phyloP scores from a whole-genome alignment of 768 basidiomycete genomes.

The Floccularia luteovirens region DNA sequence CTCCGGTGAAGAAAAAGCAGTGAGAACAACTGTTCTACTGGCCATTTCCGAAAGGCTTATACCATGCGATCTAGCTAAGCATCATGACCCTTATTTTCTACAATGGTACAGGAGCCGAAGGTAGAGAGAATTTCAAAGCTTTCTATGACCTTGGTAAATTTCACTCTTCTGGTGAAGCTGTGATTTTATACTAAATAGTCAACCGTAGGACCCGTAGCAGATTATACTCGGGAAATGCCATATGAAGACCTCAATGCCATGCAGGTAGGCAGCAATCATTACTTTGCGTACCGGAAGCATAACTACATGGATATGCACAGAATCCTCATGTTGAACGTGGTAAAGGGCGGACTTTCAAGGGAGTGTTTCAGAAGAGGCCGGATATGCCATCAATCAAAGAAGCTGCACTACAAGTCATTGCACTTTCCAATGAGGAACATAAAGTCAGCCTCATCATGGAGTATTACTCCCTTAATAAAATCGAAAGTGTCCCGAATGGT shows the following conservation, averaged over 20 bases:
- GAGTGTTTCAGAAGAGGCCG: too few relatives aligned
- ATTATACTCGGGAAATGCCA: conserved; percentile 23
- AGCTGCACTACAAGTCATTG: too few relatives aligned
- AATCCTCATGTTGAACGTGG: too few relatives aligned
- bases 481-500: conserved; percentile 14
- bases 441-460: conserved; percentile 19
- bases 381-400: too few relatives aligned
- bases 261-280: conserved; percentile 14
- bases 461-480: conserved; percentile 21
- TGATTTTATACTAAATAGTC: neutral
- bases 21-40: neutral
- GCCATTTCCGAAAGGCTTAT: conserved; percentile 4
- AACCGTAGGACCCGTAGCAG: conserved; percentile 20
- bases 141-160: conserved; percentile 29
- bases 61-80: conserved; percentile 15
- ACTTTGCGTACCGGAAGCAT: too few relatives aligned
- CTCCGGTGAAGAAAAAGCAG: conserved; percentile 12
- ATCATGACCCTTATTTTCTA: conserved; percentile 24
- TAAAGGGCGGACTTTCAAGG: too few relatives aligned
- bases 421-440: too few relatives aligned
- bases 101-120: conserved; percentile 33
- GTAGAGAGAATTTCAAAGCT: conserved; percentile 21
- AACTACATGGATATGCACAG: too few relatives aligned
- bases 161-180: neutral
- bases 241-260: conserved; percentile 28